phyloP scores from a whole-genome alignment of 306 rosid genomes.

The Hylodesmum podocarpum region DNA sequence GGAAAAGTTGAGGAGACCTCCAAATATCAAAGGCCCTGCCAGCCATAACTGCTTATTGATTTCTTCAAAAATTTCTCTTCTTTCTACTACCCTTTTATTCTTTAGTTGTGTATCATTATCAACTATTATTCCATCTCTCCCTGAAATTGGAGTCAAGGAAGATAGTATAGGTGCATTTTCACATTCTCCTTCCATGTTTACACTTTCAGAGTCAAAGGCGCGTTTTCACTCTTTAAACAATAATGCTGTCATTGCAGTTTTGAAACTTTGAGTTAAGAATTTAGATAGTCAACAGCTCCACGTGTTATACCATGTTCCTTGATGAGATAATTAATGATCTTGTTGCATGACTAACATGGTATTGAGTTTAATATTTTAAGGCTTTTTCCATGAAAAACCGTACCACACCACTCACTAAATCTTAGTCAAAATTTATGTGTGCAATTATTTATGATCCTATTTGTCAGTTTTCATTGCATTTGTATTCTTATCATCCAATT shows the following conservation, averaged over 20 bases:
- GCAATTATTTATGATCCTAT: too few species aligned
- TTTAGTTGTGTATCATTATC: not conserved
- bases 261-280: not conserved
- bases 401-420: not conserved
- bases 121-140: slow-evolving; percentile 16
- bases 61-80: slow-evolving; percentile 42
- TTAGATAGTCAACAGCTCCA: not conserved
- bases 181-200: slow-evolving; percentile 42
- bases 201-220: not conserved
- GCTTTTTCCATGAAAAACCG: not conserved
- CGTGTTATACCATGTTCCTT: not conserved
- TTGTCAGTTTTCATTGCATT: too few species aligned
- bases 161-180: slow-evolving; percentile 21
- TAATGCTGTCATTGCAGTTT: not conserved
- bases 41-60: slow-evolving; percentile 72
- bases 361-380: not conserved
- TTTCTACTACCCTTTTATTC: not conserved
- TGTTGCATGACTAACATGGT: not conserved
- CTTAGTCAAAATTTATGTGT: too few species aligned
- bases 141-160: slow-evolving; percentile 42
- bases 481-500: too few species aligned
- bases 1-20: slow-evolving; percentile 42
- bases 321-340: not conserved
- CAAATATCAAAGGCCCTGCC: slow-evolving; percentile 57
- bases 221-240: not conserved